Evolutionary conservation across 441 rosid species (phyloP), one percentile per base, ranked within the genome.

Genomic region (Aquilaria agallochum): DNA sequence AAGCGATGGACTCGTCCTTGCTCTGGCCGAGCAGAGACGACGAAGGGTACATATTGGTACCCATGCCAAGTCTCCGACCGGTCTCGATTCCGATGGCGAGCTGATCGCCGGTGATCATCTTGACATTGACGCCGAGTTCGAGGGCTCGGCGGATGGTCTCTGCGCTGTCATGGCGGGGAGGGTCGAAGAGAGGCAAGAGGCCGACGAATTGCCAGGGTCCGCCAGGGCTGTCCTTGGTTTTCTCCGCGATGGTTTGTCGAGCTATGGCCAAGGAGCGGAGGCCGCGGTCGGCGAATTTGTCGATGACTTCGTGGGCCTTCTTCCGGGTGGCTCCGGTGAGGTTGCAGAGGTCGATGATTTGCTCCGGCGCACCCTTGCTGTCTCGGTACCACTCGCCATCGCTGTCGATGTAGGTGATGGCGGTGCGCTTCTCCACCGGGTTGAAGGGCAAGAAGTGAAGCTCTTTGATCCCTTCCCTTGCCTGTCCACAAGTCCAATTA

Each of bases 71-170:
- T 69, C 97, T 87, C 55, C 96, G 95, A 4, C 93, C 93, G 1
- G 97, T 94, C 75, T 94, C 97, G 63, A 80, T 94, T 50, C 95
- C 98, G 40, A 94, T 90, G 61, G 98, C 96, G 60, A 94, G 96
- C 69, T 94, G 96, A 49, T 94, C 98, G 53, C 97, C 98, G 0
- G 98, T 94, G 67, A 94, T 94, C 98, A 94, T 94, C 81, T 90
- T 94, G 31, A 94, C 96, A 54, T 80, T 94, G 72, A 91, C 97
- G 64, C 99, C 99, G 40, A 94, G 87, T 48, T 94, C 94, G 54
- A 94, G 95, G 14, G 99, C 96, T 5, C 95, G 72, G 31, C 90
- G 86, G 36, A 94, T 93, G 5, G 97, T 93, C 76, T 88, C 96
- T 0, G 97, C 96, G 71, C 96, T 90, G 45, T 94, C 98, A 30